Evolutionary conservation across 495 filamentous ascomycete genomes (phyloP), one percentile per base, ranked within the genome.

Genomic region (Penicillium paradoxum): DNA sequence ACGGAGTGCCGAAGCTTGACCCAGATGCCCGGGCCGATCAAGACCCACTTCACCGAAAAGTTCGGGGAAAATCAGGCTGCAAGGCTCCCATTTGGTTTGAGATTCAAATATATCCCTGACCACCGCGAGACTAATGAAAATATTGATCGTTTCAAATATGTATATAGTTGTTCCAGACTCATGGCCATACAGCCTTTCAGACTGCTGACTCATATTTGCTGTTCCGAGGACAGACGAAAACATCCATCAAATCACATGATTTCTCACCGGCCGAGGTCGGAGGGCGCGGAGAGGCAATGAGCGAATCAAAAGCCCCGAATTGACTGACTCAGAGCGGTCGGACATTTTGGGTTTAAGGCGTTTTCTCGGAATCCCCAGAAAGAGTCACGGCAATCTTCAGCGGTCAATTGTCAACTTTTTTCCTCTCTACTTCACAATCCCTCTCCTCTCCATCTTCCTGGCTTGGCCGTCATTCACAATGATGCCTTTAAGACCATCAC

Each of bases 401-500:
- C 48, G 53, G 45, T 53, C 56, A 51, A 56, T 56, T 60, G 38
- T 30, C 30, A 47, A 24, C 46, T 24, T 24, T 45, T 42, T 62
- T 58, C 60, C 59, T 53, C 58, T 49, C 29, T 11, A 29, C 39
- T 27, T 11, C n/a, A 27, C 55, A 27, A 43, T 49, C 47, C 53
- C 54, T 49, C 57, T 55, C 39, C 55, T 36, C 45, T 51, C 45
- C 57, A 36, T 41, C 33, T 34, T 45, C 39, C 53, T 58, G 65
- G 65, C 66, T 57, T 67, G 70, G 71, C 53, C 59, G 55, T 72
- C 68, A 68, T 71, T 63, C 56, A 63, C 49, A 64, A 77, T 77
- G 73, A 75, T 76, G 72, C 64, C 73, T 66, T 49, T 76, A 65
- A 73, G 73, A 72, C 71, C 72, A 59, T 76, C 74, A 50, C 74